Evolutionary conservation across 345 rosid genomes (phyloP).

Genomic region (Eucalyptus lansdowneana): DNA sequence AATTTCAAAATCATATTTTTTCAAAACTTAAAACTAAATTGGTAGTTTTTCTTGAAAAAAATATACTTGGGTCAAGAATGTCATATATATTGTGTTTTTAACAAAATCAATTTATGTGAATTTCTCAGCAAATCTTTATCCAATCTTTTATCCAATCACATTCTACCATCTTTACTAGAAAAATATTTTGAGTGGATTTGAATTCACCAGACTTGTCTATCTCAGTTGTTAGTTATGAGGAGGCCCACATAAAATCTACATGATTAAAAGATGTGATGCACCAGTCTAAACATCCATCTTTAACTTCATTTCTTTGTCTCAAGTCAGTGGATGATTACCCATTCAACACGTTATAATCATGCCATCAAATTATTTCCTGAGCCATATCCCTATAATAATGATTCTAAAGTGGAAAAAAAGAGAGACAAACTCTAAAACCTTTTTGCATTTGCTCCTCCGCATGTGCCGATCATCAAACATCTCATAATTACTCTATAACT

Average conservation of each 20-base stretch:
- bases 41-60: not conserved
- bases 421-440: not conserved
- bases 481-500: not conserved
- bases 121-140: not conserved
- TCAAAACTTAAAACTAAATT: no score
- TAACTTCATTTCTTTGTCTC: not conserved
- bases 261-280: not conserved
- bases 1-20: no score
- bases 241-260: not conserved
- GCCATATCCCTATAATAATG: not conserved
- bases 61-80: not conserved
- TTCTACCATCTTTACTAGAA: not conserved
- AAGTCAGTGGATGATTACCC: not conserved
- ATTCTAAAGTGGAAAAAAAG: not conserved
- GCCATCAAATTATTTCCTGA: not conserved
- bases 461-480: not conserved
- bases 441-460: not conserved
- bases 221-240: not conserved
- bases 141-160: not conserved
- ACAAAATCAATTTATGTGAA: no score
- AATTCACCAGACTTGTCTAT: not conserved
- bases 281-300: accelerated
- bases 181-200: not conserved
- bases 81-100: not conserved
- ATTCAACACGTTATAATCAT: not conserved